Conservation (phyloP, 495 filamentous ascomycete species). For the Penicillium silybi region DNA sequence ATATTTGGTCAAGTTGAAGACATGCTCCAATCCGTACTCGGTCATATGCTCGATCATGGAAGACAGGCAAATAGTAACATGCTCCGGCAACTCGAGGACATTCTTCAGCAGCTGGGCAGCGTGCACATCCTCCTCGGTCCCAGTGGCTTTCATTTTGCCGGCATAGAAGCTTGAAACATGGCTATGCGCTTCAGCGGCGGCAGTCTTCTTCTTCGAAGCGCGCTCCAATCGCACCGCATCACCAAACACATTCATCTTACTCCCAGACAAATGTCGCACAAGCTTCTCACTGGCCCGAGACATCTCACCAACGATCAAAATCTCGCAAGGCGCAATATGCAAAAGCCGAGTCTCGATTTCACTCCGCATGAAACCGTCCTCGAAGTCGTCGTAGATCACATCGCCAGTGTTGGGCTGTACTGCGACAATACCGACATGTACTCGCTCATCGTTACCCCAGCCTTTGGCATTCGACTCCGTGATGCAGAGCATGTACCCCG, state of each 20-base stretch:
- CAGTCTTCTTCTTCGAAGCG: constrained; percentile 69
- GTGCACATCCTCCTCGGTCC: constrained; percentile 41
- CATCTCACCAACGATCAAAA: constrained; percentile 90
- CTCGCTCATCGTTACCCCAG: constrained; percentile 86
- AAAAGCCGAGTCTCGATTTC: constrained; percentile 93
- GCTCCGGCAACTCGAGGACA: constrained; percentile 77
- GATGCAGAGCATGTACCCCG: constrained; percentile 88
- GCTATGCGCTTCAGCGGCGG: constrained; percentile 77
- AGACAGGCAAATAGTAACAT: constrained; percentile 87
- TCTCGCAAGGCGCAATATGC: constrained; percentile 94
- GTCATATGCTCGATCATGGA: constrained; percentile 94
- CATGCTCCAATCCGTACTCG: constrained; percentile 92
- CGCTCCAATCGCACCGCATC: constrained; percentile 83
- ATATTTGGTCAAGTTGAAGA: constrained; percentile 95
- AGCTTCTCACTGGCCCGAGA: constrained; percentile 94
- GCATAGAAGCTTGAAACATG: constrained; percentile 96
- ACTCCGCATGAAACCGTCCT: constrained; percentile 96
- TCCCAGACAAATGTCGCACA: constrained; percentile 82
- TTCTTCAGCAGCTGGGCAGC: constrained; percentile 70
- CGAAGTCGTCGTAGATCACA: constrained; percentile 93
- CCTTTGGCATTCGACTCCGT: constrained; percentile 86
- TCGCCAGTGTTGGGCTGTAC: constrained; percentile 96
- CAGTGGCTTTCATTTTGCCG: constrained; percentile 67
- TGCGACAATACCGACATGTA: constrained; percentile 87
- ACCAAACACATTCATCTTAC: constrained; percentile 87